Base-by-base conservation (phyloP, 805 yeast species). In the Kazachstania bromeliacearum region DNA sequence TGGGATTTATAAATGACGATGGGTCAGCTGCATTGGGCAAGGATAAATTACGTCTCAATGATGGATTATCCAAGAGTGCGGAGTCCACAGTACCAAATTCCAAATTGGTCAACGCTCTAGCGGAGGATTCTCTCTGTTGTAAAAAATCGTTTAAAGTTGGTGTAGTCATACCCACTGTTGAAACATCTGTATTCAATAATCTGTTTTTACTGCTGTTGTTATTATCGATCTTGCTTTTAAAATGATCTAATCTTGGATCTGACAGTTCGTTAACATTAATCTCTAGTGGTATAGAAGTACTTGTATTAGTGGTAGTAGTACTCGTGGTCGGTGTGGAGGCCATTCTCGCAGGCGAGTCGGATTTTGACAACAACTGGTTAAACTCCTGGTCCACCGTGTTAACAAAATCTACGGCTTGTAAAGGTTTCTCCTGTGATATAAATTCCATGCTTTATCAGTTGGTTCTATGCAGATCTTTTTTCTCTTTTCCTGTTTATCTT, bases 101-200 rank as follows among this genome's bases (percentile, higher is more conserved):
- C 12, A 17, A 7, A 22, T 21, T 22, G 4, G 20, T 23, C 8
- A n/a, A n/a, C 7, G 28, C 21, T 10, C 26, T 32, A 17, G 21
- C 8, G 8, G 35, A 32, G n/a, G 24, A 17, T 9, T 17, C 24
- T 9, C 21, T 32, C 7, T 24, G 14, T 3, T 10, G 21, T 21
- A 36, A 15, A 7, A 16, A 26, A 18, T 26, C 31, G 9, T 32
- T 36, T 23, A 22, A 10, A 9, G 31, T 31, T 26, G 28, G 21
- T 4, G 28, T 32, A 18, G 13, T 4, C 6, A 22, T 10, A 9
- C 18, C 18, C 8, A 7, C 13, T 18, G 22, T 29, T n/a, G n/a
- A 23, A 10, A 23, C n/a, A 10, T 10, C 4, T 9, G 9, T n/a
- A n/a, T n/a, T 9, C n/a, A 28, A 28, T 10, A 28, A 10, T 28